Base-by-base conservation (phyloP, 306 rosid genomes). In the Ormosia semicastrata region DNA sequence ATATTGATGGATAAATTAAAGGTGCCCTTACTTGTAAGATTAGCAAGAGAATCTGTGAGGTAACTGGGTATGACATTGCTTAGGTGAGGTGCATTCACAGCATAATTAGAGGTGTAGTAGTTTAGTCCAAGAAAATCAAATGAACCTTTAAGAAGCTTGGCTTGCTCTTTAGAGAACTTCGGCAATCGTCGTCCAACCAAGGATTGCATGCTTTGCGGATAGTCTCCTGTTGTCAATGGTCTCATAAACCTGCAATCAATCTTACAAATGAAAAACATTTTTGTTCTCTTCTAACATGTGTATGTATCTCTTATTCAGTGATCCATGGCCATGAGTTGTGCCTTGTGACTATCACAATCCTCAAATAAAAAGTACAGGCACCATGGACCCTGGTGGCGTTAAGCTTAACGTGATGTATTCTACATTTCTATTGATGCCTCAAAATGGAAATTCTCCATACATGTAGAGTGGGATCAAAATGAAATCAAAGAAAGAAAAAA, bases 41-140 rank as follows among this genome's bases (percentile, higher is more conserved):
- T 64, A 17, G 76, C 83, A 12, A 40, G 83, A 59, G 84, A 14
- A 44, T 86, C 94, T 2, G 89, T 84, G 1, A 43, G 0, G 77
- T 80, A 88, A 79, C 73, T 82, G 15, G 59, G 29, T 5, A n/a
- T 49, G 10, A 7, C 71, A 56, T 66, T 24, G 17, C 57, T 67
- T 2, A 33, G 60, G 8, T 24, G 17, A 3, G 81, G 84, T 4
- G 13, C 39, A 56, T 88, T 11, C 24, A 79, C 33, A 18, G 82
- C 88, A 59, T 84, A 88, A 3, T 75, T 72, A 24, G 88, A 12
- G n/a, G 86, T 79, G 79, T 90, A 88, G 52, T 86, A 88, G 75
- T 90, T 90, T 8, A 88, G 53, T 41, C 94, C 91, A 46, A 90
- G 36, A 71, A 90, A 88, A 65, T 90, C 91, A 12, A 82, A 82